A percentile compares a stretch with the other conserved stretches of the same genome.
Conservation (phyloP, 352 stramenopile species). For the Elongisporangium undulatum region DNA sequence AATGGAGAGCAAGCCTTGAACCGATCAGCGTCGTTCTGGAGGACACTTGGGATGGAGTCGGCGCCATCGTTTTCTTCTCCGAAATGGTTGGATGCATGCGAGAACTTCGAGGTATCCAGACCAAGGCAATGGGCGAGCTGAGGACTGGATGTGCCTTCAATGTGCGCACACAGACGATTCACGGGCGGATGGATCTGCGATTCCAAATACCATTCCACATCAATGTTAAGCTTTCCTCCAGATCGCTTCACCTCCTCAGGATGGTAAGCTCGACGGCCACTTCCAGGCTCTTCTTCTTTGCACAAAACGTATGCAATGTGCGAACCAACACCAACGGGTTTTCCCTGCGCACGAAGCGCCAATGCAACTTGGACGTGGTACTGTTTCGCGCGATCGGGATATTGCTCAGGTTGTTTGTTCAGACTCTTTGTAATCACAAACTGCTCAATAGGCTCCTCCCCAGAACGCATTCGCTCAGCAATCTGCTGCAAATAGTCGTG, state of each 20-base stretch:
- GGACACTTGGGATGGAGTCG: slow-evolving; percentile 85
- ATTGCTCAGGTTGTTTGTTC: slow-evolving; percentile 98
- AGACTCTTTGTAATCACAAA: slow-evolving; percentile 99
- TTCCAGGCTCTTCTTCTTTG: slow-evolving; percentile 76
- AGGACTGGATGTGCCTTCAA: slow-evolving; percentile 95
- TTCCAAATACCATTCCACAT: slow-evolving; percentile 97
- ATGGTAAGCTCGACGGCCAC: slow-evolving; percentile 75
- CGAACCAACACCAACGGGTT: slow-evolving; percentile 96
- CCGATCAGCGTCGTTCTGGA: slow-evolving; percentile 84
- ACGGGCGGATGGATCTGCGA: slow-evolving; percentile 97
- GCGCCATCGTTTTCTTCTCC: slow-evolving; percentile 83
- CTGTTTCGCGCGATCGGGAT: slow-evolving; percentile 95
- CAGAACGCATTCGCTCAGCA: slow-evolving; percentile 90
- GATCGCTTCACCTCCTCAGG: slow-evolving; percentile 80
- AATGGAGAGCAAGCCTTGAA: slow-evolving; percentile 86
- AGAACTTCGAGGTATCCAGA: slow-evolving; percentile 95
- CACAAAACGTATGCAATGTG: slow-evolving; percentile 99
- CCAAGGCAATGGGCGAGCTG: slow-evolving; percentile 96
- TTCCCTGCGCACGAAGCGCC: slow-evolving; percentile 92
- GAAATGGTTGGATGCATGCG: slow-evolving; percentile 64
- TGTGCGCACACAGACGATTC: slow-evolving; percentile 97
- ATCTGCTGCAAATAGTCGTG: slow-evolving; percentile 94
- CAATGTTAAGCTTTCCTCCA: slow-evolving; percentile 83
- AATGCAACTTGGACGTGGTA: slow-evolving; percentile 98
- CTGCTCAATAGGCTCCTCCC: slow-evolving; percentile 93